Conservation (phyloP, 2,329 filamentous ascomycete species). For the Arthrobotrys megalospora region DNA sequence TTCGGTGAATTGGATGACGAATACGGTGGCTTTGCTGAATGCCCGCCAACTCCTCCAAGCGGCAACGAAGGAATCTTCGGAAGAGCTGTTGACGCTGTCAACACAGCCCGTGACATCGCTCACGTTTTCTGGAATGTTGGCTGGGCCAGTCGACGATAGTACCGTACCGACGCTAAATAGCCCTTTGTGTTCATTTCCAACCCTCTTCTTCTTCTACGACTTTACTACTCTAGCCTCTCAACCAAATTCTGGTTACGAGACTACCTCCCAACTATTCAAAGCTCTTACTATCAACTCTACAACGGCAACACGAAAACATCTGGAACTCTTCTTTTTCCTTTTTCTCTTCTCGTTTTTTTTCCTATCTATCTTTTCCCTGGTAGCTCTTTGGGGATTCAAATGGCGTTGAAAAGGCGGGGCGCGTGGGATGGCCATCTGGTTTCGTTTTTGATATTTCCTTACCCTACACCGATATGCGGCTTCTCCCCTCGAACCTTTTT, state of each 20-base stretch:
- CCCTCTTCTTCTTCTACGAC: conserved; percentile 8
- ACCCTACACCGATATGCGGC: conserved; percentile 12
- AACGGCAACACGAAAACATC: conserved; percentile 42
- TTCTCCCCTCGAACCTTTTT: conserved; percentile 20
- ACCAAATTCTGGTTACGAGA: neutral
- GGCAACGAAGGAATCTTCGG: conserved; percentile 63
- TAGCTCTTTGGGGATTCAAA: conserved; percentile 22
- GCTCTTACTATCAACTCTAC: conserved; percentile 43
- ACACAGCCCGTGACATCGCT: conserved; percentile 79
- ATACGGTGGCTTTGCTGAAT: conserved; percentile 59
- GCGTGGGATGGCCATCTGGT: conserved; percentile 48
- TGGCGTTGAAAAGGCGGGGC: conserved; percentile 56
- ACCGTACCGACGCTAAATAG: conserved; percentile 40
- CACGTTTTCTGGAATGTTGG: conserved; percentile 80
- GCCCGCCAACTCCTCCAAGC: conserved; percentile 57
- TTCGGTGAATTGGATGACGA: conserved; percentile 58
- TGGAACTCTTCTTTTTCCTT: conserved; percentile 26
- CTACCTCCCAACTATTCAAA: conserved; percentile 6
- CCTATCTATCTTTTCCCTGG: conserved; percentile 21
- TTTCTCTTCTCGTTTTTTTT: conserved; percentile 34
- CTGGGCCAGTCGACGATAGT: conserved; percentile 61
- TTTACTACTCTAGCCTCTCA: conserved; percentile 27
- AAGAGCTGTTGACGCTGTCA: conserved; percentile 69
- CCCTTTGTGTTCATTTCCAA: conserved; percentile 28
- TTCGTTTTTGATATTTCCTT: conserved; percentile 38